A percentile compares a stretch with the other conserved stretches of the same genome.
These are phyloP conservation scores for Trametes sanguinea DNA, from an alignment of 768 basidiomycete genomes.

Conservation along the genomic window DNA sequence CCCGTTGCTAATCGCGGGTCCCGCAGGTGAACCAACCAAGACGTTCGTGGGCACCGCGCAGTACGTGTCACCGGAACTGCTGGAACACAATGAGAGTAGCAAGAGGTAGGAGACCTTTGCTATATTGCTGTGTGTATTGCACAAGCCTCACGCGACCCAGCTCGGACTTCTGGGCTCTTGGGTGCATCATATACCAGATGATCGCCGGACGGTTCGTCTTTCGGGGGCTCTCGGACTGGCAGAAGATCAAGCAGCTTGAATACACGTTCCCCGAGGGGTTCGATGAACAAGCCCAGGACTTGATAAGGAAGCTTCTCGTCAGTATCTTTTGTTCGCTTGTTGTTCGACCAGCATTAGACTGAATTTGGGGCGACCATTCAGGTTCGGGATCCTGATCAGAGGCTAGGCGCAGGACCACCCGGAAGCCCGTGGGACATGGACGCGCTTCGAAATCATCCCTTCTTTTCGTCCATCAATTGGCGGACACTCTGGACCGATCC, in stretches of 20 bases:
- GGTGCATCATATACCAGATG: conserved; percentile 93
- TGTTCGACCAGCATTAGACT: conserved; percentile 40
- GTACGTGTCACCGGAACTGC: conserved; percentile 86
- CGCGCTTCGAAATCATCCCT: conserved; percentile 60
- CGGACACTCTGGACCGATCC: conserved; percentile 63
- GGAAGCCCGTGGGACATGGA: conserved; percentile 41
- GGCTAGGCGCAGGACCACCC: conserved; percentile 57
- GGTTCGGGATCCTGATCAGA: conserved; percentile 59
- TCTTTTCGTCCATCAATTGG: conserved; percentile 64
- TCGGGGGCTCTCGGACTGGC: conserved; percentile 88
- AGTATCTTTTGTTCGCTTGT: conserved; percentile 26
- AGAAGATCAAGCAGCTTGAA: conserved; percentile 87
- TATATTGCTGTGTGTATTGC: background rate
- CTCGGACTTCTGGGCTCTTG: conserved; percentile 94
- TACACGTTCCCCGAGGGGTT: conserved; percentile 88
- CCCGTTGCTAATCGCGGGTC: conserved; percentile 16
- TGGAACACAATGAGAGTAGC: conserved; percentile 72
- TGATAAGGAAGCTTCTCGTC: conserved; percentile 79
- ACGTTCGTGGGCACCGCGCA: conserved; percentile 91
- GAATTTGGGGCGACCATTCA: conserved; percentile 26
- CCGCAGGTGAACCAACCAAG: conserved; percentile 52
- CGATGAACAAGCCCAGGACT: conserved; percentile 76
- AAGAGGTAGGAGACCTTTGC: conserved; percentile 54
- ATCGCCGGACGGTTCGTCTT: conserved; percentile 91
- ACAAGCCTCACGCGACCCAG: conserved; percentile 40